Conservation (phyloP, 208 protist species). For the Phytomonas sp. region DNA sequence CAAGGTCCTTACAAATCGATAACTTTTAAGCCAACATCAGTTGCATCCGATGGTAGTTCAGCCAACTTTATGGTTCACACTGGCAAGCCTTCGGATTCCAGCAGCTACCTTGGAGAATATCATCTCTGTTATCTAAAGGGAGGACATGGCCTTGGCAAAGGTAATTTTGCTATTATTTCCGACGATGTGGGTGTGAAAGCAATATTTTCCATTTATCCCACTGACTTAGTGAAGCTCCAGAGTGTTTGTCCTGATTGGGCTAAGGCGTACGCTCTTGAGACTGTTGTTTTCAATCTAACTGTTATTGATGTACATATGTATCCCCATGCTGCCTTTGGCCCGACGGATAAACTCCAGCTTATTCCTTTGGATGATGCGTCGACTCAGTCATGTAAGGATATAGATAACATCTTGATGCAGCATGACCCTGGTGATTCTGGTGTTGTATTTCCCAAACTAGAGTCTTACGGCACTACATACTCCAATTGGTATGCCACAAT, state of each 20-base stretch:
- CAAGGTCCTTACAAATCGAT: conserved; percentile 43
- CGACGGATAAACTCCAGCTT: conserved; percentile 43
- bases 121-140: conserved; percentile 72
- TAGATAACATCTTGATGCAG: not conserved
- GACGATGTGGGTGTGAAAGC: conserved; percentile 8
- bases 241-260: conserved; percentile 19
- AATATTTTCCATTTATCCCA: conserved; percentile 74
- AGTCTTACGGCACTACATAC: conserved; percentile 23
- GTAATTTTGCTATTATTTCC: conserved; percentile 20
- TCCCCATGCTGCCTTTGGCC: conserved; percentile 45
- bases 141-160: conserved; percentile 30
- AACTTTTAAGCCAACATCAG: conserved; percentile 35
- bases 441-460: conserved; percentile 14
- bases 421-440: not conserved
- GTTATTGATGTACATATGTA: conserved; percentile 23
- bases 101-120: conserved; percentile 55
- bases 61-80: conserved; percentile 46
- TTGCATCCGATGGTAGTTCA: conserved; percentile 14
- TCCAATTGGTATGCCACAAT: conserved; percentile 68
- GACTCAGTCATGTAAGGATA: not conserved
- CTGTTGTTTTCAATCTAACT: conserved; percentile 51
- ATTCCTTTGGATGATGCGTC: conserved; percentile 16
- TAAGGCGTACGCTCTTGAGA: conserved; percentile 48
- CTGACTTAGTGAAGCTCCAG: conserved; percentile 23
- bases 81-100: conserved; percentile 17